These are phyloP conservation scores for Claviceps quebecensis DNA, from an alignment of 2,329 filamentous ascomycete genomes.

Conservation along the genomic window DNA sequence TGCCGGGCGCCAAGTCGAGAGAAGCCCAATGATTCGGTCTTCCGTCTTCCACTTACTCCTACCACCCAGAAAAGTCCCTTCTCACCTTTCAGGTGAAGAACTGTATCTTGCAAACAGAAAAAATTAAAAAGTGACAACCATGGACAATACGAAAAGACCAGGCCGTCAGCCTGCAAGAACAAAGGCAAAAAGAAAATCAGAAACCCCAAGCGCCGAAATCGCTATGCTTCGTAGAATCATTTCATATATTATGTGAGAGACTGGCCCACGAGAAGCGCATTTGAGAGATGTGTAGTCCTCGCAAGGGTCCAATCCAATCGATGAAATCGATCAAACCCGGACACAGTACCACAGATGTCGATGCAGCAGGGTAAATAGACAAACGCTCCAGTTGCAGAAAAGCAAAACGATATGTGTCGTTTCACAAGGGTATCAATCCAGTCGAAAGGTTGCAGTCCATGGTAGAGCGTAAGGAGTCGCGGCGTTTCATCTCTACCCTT, in stretches of 20 bases:
- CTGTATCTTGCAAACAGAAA: not conserved
- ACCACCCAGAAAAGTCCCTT: not conserved
- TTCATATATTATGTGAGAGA: slow-evolving; percentile 9
- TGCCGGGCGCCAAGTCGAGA: not conserved
- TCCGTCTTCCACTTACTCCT: not conserved
- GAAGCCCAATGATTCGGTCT: not conserved
- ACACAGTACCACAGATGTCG: not conserved
- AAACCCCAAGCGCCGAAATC: slow-evolving; percentile 21
- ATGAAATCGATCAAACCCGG: not conserved
- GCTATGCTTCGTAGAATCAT: slow-evolving; percentile 25
- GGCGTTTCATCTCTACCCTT: not conserved
- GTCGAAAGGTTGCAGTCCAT: slow-evolving; percentile 1
- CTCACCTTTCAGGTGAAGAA: too few relatives aligned
- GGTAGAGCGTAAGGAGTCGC: not conserved
- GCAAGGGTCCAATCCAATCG: not conserved
- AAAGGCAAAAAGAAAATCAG: not conserved
- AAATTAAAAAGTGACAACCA: not conserved
- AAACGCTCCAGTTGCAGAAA: not conserved
- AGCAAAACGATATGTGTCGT: not conserved
- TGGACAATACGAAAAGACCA: not conserved
- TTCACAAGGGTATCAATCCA: slow-evolving; percentile 2
- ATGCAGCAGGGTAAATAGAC: not conserved
- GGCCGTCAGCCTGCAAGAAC: not conserved
- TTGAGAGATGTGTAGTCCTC: not conserved
- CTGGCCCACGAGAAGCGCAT: slow-evolving; percentile 6